Conservation (phyloP, 2,329 filamentous ascomycete genomes). For the Sclerotinia glacialis region DNA sequence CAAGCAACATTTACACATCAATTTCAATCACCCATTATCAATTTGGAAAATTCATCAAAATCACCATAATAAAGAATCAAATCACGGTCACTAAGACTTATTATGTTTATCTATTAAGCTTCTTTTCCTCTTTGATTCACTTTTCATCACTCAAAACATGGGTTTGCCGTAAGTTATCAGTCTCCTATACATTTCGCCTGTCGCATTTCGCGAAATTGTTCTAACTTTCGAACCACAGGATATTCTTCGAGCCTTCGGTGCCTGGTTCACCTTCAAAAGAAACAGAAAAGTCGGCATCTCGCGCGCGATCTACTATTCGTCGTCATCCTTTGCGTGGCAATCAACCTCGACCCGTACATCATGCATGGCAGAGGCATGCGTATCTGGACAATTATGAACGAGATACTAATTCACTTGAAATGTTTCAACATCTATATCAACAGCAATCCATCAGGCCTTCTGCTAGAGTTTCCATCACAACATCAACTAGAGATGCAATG, state of each 20-base stretch:
- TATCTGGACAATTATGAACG: background rate
- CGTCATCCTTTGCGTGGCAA: slow-evolving; percentile 21
- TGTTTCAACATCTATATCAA: background rate
- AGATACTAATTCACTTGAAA: too few species aligned
- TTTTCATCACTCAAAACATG: slow-evolving; percentile 31
- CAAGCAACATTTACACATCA: background rate
- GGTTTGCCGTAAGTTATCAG: slow-evolving; percentile 38
- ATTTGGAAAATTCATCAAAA: slow-evolving; percentile 25
- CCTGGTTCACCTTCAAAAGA: slow-evolving; percentile 34
- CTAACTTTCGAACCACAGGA: slow-evolving; percentile 33
- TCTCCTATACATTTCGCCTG: slow-evolving; percentile 22
- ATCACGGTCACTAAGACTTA: slow-evolving; percentile 27
- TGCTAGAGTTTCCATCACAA: background rate
- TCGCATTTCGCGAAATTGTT: slow-evolving; percentile 12
- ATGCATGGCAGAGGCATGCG: background rate
- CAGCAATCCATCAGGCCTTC: background rate
- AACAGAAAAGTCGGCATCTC: slow-evolving; percentile 35
- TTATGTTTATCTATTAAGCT: background rate
- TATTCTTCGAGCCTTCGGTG: slow-evolving; percentile 37
- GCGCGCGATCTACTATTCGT: slow-evolving; percentile 37
- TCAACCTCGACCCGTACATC: background rate
- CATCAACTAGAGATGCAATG: background rate
- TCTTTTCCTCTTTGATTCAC: slow-evolving; percentile 4
- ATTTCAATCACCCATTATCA: slow-evolving; percentile 11
- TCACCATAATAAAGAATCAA: slow-evolving; percentile 22